Base-by-base conservation (phyloP, 2,329 filamentous ascomycete species). In the Microsporum audouinii region DNA sequence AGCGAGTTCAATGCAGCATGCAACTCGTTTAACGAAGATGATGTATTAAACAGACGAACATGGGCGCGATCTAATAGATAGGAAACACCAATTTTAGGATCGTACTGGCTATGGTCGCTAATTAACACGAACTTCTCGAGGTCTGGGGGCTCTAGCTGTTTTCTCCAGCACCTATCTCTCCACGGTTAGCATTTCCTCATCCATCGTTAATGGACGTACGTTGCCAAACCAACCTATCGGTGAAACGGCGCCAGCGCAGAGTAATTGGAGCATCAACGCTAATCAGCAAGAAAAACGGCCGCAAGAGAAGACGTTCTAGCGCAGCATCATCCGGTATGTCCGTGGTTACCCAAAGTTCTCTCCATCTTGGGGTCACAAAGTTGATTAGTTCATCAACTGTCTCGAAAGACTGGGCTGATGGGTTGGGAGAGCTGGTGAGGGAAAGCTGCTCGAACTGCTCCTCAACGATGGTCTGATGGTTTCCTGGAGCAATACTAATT, bases 251-350 rank as follows among this genome's bases (percentile, higher is more conserved):
- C 88, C 89, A 96, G 59, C 94, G 87, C 51, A 92, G 79, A 57
- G 83, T 88, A 53, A 96, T 81, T 1, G 94, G 94, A 3, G 91
- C 92, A 73, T 97, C 92, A 56, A 97, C 85, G 72, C 89, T 92
- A 69, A 99, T 79, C 38, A 97, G 83, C 57, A 99, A 82, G 79
- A 97, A 97, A 78, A 96, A 96, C 0, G 94, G 94, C 5, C 94
- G 84, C 23, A 86, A 82, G 63, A 86, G 77, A 58, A 96, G 84
- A 29, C 85, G 80, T 67, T 96, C 89, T 3, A 96, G 82, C 5
- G 87, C 82, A 2, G 74, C 72, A 66, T 91, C 87, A 66, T 86
- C 84, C 76, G 85, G 84, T 64, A 96, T 85, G 70, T 94, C 87
- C 2, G 88, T 94, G 1, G 87, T 94, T 14, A 97, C 89, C 82